Conservation (phyloP, 1,284 basidiomycete species). For the Cutaneotrichosporon mucoides region DNA sequence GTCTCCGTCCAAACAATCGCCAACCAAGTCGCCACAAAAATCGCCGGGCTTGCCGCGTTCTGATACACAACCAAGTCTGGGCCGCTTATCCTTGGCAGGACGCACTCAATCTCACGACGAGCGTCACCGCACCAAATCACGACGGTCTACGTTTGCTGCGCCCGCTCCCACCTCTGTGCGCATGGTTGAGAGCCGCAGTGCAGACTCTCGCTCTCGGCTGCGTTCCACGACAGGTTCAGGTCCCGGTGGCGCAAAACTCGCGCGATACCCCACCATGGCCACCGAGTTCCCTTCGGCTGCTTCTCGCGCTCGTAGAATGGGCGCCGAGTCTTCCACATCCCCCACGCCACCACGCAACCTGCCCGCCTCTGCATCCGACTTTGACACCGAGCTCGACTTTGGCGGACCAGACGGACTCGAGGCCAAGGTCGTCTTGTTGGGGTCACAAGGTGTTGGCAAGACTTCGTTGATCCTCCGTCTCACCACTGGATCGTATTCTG, state of each 20-base stretch:
- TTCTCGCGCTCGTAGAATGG: background rate
- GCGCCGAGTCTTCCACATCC: background rate
- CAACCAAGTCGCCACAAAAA: conserved; percentile 12
- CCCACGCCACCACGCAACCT: conserved; percentile 5
- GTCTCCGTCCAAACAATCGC: background rate
- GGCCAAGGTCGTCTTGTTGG: conserved; percentile 95
- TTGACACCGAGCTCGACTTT: conserved; percentile 25
- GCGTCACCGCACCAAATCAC: background rate
- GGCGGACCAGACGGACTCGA: conserved; percentile 57
- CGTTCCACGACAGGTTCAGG: conserved; percentile 11
- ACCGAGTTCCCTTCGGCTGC: conserved; percentile 11
- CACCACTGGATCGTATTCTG: conserved; percentile 84
- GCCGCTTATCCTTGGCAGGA: conserved; percentile 5
- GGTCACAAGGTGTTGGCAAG: conserved; percentile 95
- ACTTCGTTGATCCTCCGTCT: conserved; percentile 90
- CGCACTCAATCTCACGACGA: conserved; percentile 6
- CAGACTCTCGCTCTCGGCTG: conserved; percentile 28
- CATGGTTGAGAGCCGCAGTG: conserved; percentile 35
- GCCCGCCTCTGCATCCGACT: background rate
- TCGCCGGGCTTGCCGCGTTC: background rate
- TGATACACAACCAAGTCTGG: conserved; percentile 10
- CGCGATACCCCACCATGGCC: conserved; percentile 14
- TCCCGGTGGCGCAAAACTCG: conserved; percentile 6
- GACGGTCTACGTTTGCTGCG: conserved; percentile 25
- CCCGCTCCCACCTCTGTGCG: conserved; percentile 28